Evolutionary conservation across 139 green algal species (phyloP).

Genomic region (Bryopsis sp.): DNA sequence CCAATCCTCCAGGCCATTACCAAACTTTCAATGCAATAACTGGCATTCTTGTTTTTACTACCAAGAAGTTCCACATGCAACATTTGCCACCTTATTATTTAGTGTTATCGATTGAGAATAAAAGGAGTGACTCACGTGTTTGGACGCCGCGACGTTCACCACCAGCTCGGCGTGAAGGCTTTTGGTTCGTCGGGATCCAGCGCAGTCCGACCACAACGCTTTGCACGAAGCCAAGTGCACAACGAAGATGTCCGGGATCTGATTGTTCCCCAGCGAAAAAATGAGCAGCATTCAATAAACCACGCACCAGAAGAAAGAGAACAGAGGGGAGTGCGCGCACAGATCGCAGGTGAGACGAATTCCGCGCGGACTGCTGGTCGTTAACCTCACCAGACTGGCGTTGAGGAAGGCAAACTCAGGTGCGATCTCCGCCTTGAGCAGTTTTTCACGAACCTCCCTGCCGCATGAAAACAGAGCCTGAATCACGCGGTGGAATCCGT

Average conservation of each 20-base stretch:
- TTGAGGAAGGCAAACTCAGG: background rate
- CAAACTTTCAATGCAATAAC: no score
- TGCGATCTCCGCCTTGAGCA: background rate
- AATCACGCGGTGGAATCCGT: no score
- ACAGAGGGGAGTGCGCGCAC: background rate
- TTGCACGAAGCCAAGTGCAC: conserved; percentile 7
- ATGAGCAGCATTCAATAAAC: background rate
- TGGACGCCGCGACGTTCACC: background rate
- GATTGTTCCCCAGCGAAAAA: background rate
- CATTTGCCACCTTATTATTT: background rate
- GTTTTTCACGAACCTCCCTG: background rate
- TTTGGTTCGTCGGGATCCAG: background rate
- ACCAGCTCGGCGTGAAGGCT: conserved; percentile 13
- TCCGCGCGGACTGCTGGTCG: no score
- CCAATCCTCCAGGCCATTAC: no score
- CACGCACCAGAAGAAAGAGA: background rate
- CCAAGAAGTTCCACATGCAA: conserved; percentile 5
- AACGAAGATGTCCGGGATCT: conserved; percentile 8
- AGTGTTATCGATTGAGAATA: background rate
- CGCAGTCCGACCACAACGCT: conserved; percentile 7
- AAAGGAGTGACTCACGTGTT: conserved; percentile 13
- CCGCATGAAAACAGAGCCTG: no score
- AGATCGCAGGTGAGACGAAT: background rate
- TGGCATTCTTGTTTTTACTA: background rate
- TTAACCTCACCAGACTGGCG: background rate